These are phyloP conservation scores for Cucurbita maxima DNA, from an alignment of 306 rosid genomes.

Conservation along the genomic window DNA sequence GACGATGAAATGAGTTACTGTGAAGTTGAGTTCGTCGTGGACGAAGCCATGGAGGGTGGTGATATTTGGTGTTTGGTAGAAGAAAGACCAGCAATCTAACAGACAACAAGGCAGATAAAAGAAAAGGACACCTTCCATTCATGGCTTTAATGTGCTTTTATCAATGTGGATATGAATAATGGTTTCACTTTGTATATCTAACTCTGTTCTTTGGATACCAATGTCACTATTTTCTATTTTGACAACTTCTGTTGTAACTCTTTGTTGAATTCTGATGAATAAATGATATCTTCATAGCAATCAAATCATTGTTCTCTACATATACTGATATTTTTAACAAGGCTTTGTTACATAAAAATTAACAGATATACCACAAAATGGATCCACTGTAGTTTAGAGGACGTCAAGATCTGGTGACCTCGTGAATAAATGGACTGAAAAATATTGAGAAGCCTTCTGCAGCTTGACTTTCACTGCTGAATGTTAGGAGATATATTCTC, in stretches of 20 bases:
- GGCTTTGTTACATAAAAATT: neutral
- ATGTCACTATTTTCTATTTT: neutral
- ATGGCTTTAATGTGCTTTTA: neutral
- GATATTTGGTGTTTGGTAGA: slow-evolving; percentile 46
- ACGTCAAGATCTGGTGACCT: neutral
- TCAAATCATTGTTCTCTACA: neutral
- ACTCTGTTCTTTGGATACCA: neutral
- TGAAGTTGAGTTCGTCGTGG: slow-evolving; percentile 16
- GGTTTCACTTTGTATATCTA: neutral
- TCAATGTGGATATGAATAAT: neutral
- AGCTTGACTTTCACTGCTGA: slow-evolving; percentile 20
- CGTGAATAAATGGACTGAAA: neutral
- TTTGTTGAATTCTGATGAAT: neutral
- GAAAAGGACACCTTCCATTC: neutral
- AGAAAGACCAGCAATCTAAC: neutral
- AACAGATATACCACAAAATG: slow-evolving; percentile 2
- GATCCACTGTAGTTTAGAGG: slow-evolving; percentile 3
- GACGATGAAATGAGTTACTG: slow-evolving; percentile 19
- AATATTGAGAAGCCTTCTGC: neutral
- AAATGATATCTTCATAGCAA: neutral
- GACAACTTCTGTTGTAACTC: neutral
- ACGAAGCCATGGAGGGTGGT: slow-evolving; percentile 25
- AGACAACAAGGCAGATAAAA: neutral
- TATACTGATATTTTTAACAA: neutral
- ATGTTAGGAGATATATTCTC: slow-evolving; percentile 81